Base-by-base conservation (phyloP, 352 stramenopile genomes). In the Phytophthora kernoviae region DNA sequence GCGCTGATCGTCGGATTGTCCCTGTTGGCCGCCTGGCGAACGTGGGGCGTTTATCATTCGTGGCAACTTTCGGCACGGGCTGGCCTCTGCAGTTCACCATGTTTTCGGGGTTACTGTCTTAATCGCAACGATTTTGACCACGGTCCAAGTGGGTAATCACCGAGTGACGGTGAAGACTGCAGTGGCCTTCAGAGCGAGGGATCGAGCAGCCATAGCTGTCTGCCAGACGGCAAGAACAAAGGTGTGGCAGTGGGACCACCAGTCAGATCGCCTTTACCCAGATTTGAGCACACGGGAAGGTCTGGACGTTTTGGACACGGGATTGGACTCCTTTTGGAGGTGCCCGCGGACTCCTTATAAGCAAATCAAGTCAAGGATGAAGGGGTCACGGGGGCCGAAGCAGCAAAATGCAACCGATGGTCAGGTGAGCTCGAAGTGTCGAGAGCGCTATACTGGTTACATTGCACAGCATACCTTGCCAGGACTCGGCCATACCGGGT, bases 61-160 rank as follows among this genome's bases (percentile, higher is more conserved):
- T 14, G 30, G 44, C 45, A 15, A 41, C 44, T 41, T 24, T 36
- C 42, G 34, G 48, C 40, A 34, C 21, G 5, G 50, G 62, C 33
- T 70, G 62, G 22, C 58, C 63, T 68, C 51, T 63, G 58, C 63
- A 68, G 63, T 68, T 71, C 12, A 68, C 51, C 63, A 71, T 71
- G 30, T 46, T 67, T 67, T 58, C 40, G 22, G 2, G 39, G 67
- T 68, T 71, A 57, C 41, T 41, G 41, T 4, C 8, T 33, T 2
- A 32, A 17, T 47, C 41, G 20, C 40, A 46, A n/a, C n/a, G 34
- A 10, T 18, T 5, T 18, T 41, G 34, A 8, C 34, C n/a, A 15
- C 34, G 34, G 11, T 6, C 24, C 24, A 21, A 2, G 32, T 6
- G 33, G 54, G 22, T 34, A 62, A 54, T 22, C 21, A 41, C 17